Evolutionary conservation across 164 flowering plant species (phyloP), one percentile per base, ranked within the genome.

Genomic region (Vitis cinerea): DNA sequence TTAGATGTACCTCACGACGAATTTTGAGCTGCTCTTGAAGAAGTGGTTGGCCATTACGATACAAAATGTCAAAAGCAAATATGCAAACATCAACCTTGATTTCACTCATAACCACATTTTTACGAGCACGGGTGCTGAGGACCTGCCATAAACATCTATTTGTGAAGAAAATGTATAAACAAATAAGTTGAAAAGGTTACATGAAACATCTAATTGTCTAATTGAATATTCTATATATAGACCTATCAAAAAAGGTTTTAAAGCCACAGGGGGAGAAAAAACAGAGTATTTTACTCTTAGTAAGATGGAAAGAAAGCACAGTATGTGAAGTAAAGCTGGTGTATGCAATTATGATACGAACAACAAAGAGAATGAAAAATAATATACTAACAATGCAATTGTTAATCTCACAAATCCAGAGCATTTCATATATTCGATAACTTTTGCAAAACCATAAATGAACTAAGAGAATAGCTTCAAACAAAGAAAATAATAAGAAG

Each of bases 41-140:
- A 67, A 93, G 92, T 71, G 87, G 83, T 68, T 85, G 83, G 10
- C 94, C 98, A 84, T 96, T 86, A 54, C 87, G 84, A 79, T 88
- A 92, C 77, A 96, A 74, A 19, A 96, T 82, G 82, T 96, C 98
- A 74, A 93, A 93, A 64, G 98, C 95, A 82, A 65, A 96, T 69
- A 93, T 83, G 85, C 98, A 93, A 50, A 96, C 99, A 44, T 84
- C 79, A 72, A 96, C 89, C 80, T 85, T 90, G 74, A 96, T 93
- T 16, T 93, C 97, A 78, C 83, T 83, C 75, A 88, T 31, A 8
- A 60, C 75, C 70, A 92, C 99, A 84, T 88, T 93, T 82, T 93
- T 96, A 30, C 95, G 89, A 72, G 98, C 93, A 70, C 97, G 90
- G 11, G 91, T 89, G 65, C 84, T 93, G 53, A 96, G 94, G 52